Conservation (phyloP, 2,329 filamentous ascomycete species). For the Cladophialophora exuberans region DNA sequence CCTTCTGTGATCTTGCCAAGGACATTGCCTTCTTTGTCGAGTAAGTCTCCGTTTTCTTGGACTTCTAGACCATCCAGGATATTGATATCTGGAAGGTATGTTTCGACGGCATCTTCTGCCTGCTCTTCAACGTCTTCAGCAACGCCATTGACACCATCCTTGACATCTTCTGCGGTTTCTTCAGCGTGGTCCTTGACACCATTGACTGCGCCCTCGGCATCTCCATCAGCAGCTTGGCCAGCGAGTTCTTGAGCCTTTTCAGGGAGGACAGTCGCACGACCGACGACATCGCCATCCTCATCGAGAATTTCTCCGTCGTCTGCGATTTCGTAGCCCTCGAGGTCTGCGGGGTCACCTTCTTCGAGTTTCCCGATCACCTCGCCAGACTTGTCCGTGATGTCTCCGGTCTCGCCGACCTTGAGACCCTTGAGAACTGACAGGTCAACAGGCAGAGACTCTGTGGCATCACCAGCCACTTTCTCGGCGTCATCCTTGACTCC, state of each 20-base stretch:
- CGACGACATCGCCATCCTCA: conserved; percentile 41
- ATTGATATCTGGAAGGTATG: conserved; percentile 39
- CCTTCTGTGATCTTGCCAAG: conserved; percentile 47
- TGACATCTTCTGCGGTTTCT: conserved; percentile 33
- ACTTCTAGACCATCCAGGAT: conserved; percentile 47
- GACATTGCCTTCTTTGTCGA: conserved; percentile 47
- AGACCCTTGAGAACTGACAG: conserved; percentile 45
- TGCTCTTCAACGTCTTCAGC: conserved; percentile 39
- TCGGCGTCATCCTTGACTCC: conserved; percentile 25
- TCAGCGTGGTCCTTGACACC: conserved; percentile 18
- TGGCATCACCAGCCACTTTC: conserved; percentile 18
- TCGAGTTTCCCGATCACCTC: conserved; percentile 43
- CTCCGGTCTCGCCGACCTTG: conserved; percentile 41
- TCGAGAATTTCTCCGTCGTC: conserved; percentile 40
- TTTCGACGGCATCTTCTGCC: conserved; percentile 42
- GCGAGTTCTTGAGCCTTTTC: conserved; percentile 28
- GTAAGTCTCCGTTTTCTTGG: conserved; percentile 57
- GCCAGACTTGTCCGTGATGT: conserved; percentile 42
- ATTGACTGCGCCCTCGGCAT: conserved; percentile 34
- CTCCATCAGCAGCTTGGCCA: conserved; percentile 33
- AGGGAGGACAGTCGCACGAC: conserved; percentile 40
- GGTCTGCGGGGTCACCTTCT: conserved; percentile 46
- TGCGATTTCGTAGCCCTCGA: conserved; percentile 46
- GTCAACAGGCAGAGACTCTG: conserved; percentile 35
- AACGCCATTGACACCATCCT: conserved; percentile 35